Evolutionary conservation across 495 filamentous ascomycete genomes (phyloP).

Genomic region (Lichina pygmaea): DNA sequence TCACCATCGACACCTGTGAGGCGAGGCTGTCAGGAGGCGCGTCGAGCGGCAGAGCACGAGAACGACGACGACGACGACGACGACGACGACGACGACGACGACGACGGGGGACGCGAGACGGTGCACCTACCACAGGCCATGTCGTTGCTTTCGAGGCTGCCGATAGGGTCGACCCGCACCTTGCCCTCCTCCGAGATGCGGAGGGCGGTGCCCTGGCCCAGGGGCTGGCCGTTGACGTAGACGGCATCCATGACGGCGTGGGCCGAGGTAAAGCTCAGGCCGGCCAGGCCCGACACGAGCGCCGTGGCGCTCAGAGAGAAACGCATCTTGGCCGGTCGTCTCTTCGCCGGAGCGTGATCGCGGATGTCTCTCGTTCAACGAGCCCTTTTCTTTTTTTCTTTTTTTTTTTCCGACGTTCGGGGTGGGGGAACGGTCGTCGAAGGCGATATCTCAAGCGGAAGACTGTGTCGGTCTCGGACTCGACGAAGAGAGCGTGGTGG

Average conservation of each 20-base stretch:
- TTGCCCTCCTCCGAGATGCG: constrained; percentile 28
- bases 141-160: constrained; percentile 22
- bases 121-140: constrained; percentile 40
- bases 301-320: not conserved
- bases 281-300: not conserved
- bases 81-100: too few relatives aligned
- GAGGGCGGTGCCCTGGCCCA: constrained; percentile 43
- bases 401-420: too few relatives aligned
- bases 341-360: too few relatives aligned
- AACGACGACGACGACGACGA: not conserved
- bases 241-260: constrained; percentile 45
- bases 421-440: too few relatives aligned
- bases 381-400: too few relatives aligned
- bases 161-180: constrained; percentile 25
- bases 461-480: too few relatives aligned
- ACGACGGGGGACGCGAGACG: not conserved
- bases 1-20: constrained; percentile 26
- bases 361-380: too few relatives aligned
- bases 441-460: too few relatives aligned
- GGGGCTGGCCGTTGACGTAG: constrained; percentile 30
- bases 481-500: too few relatives aligned
- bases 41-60: not conserved
- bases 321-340: too few relatives aligned
- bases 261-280: constrained; percentile 12
- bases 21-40: not conserved